Base-by-base conservation (phyloP, 2,329 filamentous ascomycete genomes). In the Fulvia fulva region DNA sequence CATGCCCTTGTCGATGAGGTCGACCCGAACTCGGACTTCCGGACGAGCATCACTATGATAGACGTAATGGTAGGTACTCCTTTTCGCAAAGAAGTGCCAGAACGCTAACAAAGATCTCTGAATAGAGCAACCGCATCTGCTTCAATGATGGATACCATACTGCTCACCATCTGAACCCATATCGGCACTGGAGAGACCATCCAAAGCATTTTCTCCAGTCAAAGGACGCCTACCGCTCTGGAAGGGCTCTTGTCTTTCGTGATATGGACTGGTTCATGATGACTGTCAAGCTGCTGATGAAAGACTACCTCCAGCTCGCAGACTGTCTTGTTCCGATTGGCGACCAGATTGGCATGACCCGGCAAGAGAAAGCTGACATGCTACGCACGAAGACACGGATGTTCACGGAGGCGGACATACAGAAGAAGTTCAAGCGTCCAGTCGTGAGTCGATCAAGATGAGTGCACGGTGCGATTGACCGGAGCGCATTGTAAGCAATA, bases 81-180 rank as follows among this genome's bases (percentile, higher is more conserved):
- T 76, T 21, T 9, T 51, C 1, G n/a, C n/a, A n/a, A n/a, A n/a
- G n/a, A n/a, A 32, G 25, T 8, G 22, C 19, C 25, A 14, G 51
- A n/a, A 53, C 59, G 62, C 25, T n/a, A 64, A 34, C 50, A 21
- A 45, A 30, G 46, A 53, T 25, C 14, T 1, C 32, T 7, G 34
- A 32, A 32, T 12, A 32, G 65, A 91, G 88, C 74, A 92, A 92
- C 72, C 87, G 89, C 32, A 87, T 87, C 73, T 92, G 87, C 76
- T 91, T 87, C 80, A 91, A 92, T 66, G 89, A 91, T 67, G 89
- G 89, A 63, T 91, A 91, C 72, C 88, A 91, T 74, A 91, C 88
- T 7, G 90, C 87, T 19, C 89, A 91, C 69, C 89, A 91, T 67
- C 82, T 91, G 52, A 90, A 91, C 73, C 89, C 88, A 0, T 80